Evolutionary conservation across 73 alveolate genomes (phyloP).

Genomic region (Tetrahymena borealis): DNA sequence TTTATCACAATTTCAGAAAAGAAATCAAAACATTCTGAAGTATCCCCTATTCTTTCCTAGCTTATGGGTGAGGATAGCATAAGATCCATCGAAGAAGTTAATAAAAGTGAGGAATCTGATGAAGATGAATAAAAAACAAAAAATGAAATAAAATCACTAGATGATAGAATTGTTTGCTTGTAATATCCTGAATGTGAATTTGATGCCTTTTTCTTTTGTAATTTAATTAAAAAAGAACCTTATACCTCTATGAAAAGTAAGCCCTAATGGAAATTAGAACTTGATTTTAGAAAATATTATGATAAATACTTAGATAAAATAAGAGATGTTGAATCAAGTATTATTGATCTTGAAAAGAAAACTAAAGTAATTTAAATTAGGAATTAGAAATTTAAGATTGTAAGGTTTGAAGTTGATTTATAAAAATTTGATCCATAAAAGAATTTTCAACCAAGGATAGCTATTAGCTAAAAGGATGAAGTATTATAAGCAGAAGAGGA

Average conservation of each 20-base stretch:
- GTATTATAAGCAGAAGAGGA: background rate
- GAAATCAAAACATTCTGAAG: background rate
- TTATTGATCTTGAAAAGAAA: conserved; percentile 19
- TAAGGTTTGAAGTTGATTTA: background rate
- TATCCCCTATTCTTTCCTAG: too few species aligned
- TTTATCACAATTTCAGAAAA: background rate
- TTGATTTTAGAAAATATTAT: conserved; percentile 16
- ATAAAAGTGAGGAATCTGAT: background rate
- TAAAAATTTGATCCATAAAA: background rate
- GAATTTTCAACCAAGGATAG: background rate
- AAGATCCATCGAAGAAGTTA: background rate
- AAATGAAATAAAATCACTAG: background rate
- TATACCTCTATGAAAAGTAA: conserved; percentile 2
- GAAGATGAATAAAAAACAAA: background rate
- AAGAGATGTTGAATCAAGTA: conserved; percentile 12
- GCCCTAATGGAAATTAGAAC: conserved; percentile 40
- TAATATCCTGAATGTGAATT: conserved; percentile 32
- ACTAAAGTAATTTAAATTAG: conserved; percentile 15
- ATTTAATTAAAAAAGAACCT: conserved; percentile 6
- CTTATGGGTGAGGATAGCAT: background rate
- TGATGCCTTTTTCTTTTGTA: conserved; percentile 20
- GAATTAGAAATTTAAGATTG: conserved; percentile 24
- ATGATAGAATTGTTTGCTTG: background rate
- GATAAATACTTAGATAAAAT: conserved; percentile 21
- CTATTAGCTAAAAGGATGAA: background rate